Evolutionary conservation across 495 filamentous ascomycete genomes (phyloP).

Genomic region (Gamarada debralockiae): DNA sequence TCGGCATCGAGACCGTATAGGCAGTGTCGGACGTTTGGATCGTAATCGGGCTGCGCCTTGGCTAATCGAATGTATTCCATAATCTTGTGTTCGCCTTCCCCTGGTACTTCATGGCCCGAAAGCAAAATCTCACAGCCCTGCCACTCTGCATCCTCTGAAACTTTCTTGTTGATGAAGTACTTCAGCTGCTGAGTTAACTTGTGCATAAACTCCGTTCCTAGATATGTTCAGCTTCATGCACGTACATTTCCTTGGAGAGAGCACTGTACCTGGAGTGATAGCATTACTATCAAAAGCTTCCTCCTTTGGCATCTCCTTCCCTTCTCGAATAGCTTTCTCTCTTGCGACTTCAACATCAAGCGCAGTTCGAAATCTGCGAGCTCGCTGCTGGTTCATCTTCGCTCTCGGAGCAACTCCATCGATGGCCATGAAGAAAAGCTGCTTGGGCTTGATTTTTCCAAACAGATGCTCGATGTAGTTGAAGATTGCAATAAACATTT

Average conservation of each 20-base stretch:
- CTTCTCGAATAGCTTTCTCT: slow-evolving; percentile 85
- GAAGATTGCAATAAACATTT: slow-evolving; percentile 99
- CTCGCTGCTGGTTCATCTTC: slow-evolving; percentile 99
- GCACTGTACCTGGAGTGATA: slow-evolving; percentile 75
- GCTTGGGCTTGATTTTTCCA: slow-evolving; percentile 96
- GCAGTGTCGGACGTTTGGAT: slow-evolving; percentile 95
- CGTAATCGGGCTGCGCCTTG: slow-evolving; percentile 90
- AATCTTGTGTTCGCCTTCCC: slow-evolving; percentile 99
- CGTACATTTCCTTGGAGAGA: slow-evolving; percentile 6
- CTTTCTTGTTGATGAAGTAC: slow-evolving; percentile 98
- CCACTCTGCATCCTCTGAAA: slow-evolving; percentile 96
- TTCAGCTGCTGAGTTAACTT: slow-evolving; percentile 90
- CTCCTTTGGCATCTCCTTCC: slow-evolving; percentile 89
- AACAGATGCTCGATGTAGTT: slow-evolving; percentile 99
- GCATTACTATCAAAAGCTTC: slow-evolving; percentile 98
- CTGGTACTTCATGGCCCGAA: slow-evolving; percentile 97
- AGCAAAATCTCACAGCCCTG: slow-evolving; percentile 93
- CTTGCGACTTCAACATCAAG: slow-evolving; percentile 83
- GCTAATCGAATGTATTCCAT: slow-evolving; percentile 99
- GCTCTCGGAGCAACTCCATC: slow-evolving; percentile 96
- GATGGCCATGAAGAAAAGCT: slow-evolving; percentile 99
- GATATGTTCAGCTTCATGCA: slow-evolving; percentile 20
- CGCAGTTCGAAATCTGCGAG: slow-evolving; percentile 91
- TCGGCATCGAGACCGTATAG: slow-evolving; percentile 97
- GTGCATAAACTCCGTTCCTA: slow-evolving; percentile 91